A percentile compares a stretch with the other conserved stretches of the same genome.
Evolutionary conservation across 2,329 filamentous ascomycete genomes (phyloP).

Genomic region (Aureobasidium musti): DNA sequence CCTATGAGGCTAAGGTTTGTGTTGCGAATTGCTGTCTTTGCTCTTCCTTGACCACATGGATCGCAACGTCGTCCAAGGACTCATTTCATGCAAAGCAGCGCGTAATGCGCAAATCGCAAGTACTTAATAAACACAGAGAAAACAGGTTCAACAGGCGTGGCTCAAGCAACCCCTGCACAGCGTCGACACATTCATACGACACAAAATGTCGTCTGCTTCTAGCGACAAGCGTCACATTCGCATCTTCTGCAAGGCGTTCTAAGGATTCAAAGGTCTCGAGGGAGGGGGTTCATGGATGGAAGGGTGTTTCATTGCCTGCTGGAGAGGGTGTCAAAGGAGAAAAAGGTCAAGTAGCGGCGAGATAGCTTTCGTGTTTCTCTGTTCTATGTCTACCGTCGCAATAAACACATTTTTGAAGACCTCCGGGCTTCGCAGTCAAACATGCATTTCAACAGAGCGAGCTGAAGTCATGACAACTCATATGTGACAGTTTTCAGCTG

Average conservation of each 20-base stretch:
- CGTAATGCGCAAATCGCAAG: neutral
- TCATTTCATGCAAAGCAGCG: neutral
- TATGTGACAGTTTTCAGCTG: neutral
- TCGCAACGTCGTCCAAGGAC: neutral
- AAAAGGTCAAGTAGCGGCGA: slow-evolving; percentile 24
- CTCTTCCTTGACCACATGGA: neutral
- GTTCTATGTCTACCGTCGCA: neutral
- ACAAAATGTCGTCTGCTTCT: neutral
- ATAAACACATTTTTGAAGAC: slow-evolving; percentile 16
- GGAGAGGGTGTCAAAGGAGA: neutral
- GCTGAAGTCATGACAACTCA: neutral
- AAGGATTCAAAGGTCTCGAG: neutral
- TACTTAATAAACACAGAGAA: slow-evolving; percentile 15
- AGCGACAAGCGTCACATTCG: neutral
- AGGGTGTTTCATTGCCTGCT: neutral
- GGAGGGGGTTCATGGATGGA: neutral
- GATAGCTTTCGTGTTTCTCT: slow-evolving; percentile 18
- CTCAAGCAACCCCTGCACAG: neutral
- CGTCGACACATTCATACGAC: neutral
- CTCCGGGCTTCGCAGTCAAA: slow-evolving; percentile 7
- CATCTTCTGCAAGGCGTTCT: slow-evolving; percentile 17
- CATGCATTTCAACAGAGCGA: neutral
- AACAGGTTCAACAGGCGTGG: neutral
- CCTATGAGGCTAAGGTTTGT: slow-evolving; percentile 22
- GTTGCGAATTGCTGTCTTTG: neutral